A percentile compares a stretch with the other conserved stretches of the same genome.
Conservation (phyloP, 495 filamentous ascomycete species). For the Penicillium samsonianum region DNA sequence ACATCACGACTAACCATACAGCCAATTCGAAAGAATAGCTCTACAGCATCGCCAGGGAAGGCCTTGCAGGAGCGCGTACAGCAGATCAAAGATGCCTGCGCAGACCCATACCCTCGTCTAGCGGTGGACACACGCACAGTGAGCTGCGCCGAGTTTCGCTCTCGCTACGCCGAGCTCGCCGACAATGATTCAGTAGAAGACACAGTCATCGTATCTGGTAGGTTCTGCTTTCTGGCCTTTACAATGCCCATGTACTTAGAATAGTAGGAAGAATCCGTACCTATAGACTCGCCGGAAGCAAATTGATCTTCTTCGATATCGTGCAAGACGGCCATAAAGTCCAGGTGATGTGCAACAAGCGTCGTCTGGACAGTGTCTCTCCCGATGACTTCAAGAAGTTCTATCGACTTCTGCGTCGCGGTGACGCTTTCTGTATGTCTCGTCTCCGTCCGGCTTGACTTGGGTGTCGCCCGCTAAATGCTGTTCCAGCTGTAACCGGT, state of each 20-base stretch:
- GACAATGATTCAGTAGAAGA: conserved; percentile 51
- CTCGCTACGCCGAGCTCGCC: conserved; percentile 40
- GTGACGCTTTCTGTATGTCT: conserved; percentile 76
- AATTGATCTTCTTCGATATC: conserved; percentile 83
- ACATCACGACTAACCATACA: conserved; percentile 26
- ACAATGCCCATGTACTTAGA: conserved; percentile 47
- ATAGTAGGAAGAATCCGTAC: conserved; percentile 66
- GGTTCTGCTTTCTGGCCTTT: conserved; percentile 34
- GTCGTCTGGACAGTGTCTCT: conserved; percentile 50
- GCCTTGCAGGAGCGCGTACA: conserved; percentile 51
- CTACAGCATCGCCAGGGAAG: conserved; percentile 36
- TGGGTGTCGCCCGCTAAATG: conserved; percentile 13
- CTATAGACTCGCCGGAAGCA: conserved; percentile 59
- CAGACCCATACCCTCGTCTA: conserved; percentile 56
- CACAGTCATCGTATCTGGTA: conserved; percentile 48
- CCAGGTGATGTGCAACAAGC: conserved; percentile 72
- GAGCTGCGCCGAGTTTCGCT: conserved; percentile 41
- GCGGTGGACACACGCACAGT: conserved; percentile 32
- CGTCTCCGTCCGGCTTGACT: conserved; percentile 32
- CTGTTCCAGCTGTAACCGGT: conserved; percentile 62
- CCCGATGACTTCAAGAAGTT: conserved; percentile 58
- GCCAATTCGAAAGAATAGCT: conserved; percentile 30
- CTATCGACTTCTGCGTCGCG: conserved; percentile 60
- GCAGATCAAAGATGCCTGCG: conserved; percentile 45
- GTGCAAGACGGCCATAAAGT: conserved; percentile 66